Percentiles rank a stretch among this genome's conserved stretches.
phyloP scores from a whole-genome alignment of 208 protist genomes.

The Crithidia fasciculata region DNA sequence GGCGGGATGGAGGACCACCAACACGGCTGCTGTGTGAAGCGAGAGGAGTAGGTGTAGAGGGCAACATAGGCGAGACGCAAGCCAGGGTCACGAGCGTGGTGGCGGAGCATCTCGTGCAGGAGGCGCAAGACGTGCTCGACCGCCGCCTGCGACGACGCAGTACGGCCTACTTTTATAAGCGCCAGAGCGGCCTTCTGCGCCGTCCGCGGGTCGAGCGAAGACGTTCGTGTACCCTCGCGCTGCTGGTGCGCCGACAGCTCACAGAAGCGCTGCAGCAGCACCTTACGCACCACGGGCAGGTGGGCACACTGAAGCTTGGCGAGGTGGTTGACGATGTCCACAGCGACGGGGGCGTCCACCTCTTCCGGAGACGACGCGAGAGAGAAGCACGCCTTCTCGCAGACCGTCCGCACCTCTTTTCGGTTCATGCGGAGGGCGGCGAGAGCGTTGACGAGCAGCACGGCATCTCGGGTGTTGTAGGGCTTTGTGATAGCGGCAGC shows the following conservation, averaged over 20 bases:
- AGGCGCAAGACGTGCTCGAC: constrained; percentile 47
- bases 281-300: constrained; percentile 48
- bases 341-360: constrained; percentile 34
- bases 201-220: constrained; percentile 23
- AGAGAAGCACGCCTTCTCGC: constrained; percentile 66
- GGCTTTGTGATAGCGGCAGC: constrained; percentile 43
- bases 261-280: constrained; percentile 50
- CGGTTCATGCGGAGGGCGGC: constrained; percentile 42
- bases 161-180: constrained; percentile 54
- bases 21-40: constrained; percentile 9
- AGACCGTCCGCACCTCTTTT: constrained; percentile 44
- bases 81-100: constrained; percentile 29
- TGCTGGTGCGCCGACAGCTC: constrained; percentile 37
- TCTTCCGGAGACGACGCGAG: constrained; percentile 45
- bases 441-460: constrained; percentile 60
- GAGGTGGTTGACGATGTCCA: constrained; percentile 61
- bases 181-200: constrained; percentile 66
- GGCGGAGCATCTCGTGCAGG: constrained; percentile 17
- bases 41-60: constrained; percentile 38
- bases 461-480: constrained; percentile 64
- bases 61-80: constrained; percentile 59
- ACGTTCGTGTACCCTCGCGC: not conserved
- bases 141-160: constrained; percentile 3
- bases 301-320: constrained; percentile 44
- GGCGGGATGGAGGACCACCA: constrained; percentile 18